Evolutionary conservation across 2,329 filamentous ascomycete genomes (phyloP).

Genomic region (Aaosphaeria pasadenensis): DNA sequence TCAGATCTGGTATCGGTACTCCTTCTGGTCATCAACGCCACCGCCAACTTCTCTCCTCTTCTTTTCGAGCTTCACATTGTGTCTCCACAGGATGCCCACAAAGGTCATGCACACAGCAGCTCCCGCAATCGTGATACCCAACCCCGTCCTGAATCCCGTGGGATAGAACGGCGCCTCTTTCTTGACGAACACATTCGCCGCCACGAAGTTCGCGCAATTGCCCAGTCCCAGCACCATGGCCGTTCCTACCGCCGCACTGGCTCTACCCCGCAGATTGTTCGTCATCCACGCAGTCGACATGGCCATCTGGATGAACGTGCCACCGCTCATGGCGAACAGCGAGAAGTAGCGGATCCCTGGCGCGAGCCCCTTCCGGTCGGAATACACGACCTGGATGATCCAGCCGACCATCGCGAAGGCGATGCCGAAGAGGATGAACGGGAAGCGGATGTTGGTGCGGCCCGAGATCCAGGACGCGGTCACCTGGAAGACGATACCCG

Average conservation of each 20-base stretch:
- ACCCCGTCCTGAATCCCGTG: conserved; percentile 28
- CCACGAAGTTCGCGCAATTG: conserved; percentile 56
- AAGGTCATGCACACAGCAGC: conserved; percentile 11
- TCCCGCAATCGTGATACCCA: conserved; percentile 30
- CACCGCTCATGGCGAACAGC: conserved; percentile 25
- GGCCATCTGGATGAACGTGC: conserved; percentile 54
- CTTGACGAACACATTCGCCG: conserved; percentile 39
- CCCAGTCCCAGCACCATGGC: conserved; percentile 40
- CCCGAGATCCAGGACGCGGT: conserved; percentile 19
- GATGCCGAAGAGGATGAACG: conserved; percentile 28
- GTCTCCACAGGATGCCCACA: conserved; percentile 48
- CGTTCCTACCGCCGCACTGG: conserved; percentile 17
- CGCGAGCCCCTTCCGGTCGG: conserved; percentile 40
- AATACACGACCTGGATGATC: conserved; percentile 48
- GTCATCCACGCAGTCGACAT: conserved; percentile 52
- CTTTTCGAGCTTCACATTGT: conserved; percentile 47
- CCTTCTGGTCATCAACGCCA: conserved; percentile 18
- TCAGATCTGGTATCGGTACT: conserved; percentile 15
- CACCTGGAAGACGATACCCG: conserved; percentile 22
- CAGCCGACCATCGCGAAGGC: conserved; percentile 48
- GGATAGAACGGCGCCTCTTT: conserved; percentile 23
- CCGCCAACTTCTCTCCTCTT: conserved; percentile 13
- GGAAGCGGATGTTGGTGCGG: conserved; percentile 25
- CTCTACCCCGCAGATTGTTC: conserved; percentile 45
- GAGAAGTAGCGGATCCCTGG: conserved; percentile 50